Percentiles rank a stretch among this genome's conserved stretches.
phyloP scores from a whole-genome alignment of 1,284 basidiomycete genomes.

The Ceratobasidium sp. region DNA sequence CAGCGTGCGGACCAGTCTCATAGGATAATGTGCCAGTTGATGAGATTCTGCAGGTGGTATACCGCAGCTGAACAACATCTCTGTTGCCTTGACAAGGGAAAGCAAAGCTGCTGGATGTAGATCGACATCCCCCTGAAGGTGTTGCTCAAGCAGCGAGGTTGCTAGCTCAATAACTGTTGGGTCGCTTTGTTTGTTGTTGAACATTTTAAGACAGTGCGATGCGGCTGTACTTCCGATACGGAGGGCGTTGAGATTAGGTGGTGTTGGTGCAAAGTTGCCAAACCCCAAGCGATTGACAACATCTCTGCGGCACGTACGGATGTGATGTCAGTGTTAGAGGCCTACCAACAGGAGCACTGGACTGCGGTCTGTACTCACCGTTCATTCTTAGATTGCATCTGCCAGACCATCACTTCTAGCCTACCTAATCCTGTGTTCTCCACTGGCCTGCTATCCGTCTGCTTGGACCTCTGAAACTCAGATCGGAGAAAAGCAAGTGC shows the following conservation, averaged over 20 bases:
- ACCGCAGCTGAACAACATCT: neutral
- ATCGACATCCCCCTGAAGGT: neutral
- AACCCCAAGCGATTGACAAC: neutral
- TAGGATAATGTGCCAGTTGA: neutral
- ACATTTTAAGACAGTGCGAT: neutral
- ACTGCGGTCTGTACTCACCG: neutral
- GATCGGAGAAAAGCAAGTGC: conserved; percentile 8
- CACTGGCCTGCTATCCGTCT: too few relatives aligned
- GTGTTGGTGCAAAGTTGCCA: neutral
- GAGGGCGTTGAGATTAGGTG: neutral
- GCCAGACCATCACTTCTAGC: neutral
- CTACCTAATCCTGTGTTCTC: too few relatives aligned
- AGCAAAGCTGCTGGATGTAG: neutral
- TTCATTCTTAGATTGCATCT: conserved; percentile 4
- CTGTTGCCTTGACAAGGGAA: neutral
- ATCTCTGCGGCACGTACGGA: neutral
- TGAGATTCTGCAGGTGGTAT: too few relatives aligned
- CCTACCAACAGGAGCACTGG: too few relatives aligned
- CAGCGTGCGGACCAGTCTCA: neutral
- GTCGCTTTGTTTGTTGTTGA: neutral
- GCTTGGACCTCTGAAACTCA: neutral
- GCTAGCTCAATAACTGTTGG: neutral
- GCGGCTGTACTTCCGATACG: neutral
- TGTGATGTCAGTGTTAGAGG: too few relatives aligned
- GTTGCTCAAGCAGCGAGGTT: neutral